phyloP scores from a whole-genome alignment of 108 stramenopile genomes.

The Bacterosira constricta region DNA sequence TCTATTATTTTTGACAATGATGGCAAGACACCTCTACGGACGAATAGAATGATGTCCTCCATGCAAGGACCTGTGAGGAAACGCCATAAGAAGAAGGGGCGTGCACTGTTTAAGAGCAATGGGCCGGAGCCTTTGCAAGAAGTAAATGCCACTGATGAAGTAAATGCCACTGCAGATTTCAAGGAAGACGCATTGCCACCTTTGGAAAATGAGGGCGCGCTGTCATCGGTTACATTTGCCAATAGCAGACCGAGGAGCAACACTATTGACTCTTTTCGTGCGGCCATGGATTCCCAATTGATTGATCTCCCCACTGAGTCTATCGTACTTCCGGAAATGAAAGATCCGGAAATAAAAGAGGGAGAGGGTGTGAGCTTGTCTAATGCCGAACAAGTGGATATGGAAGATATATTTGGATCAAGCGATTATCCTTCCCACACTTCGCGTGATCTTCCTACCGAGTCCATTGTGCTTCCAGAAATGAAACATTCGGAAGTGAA shows the following conservation, averaged over 20 bases:
- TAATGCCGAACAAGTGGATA: neutral
- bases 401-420: neutral
- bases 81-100: constrained; percentile 24
- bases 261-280: constrained; percentile 46
- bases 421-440: neutral
- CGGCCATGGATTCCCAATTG: constrained; percentile 36
- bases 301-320: constrained; percentile 22
- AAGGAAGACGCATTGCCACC: constrained; percentile 12
- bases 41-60: constrained; percentile 24
- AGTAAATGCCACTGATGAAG: neutral
- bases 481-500: constrained; percentile 1
- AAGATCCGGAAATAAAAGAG: neutral
- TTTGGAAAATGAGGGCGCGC: neutral
- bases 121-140: neutral
- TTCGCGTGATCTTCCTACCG: constrained; percentile 15
- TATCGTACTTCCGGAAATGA: constrained; percentile 16
- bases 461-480: constrained; percentile 17
- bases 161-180: neutral
- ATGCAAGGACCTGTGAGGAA: constrained; percentile 38
- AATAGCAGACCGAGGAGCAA: constrained; percentile 32
- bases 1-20: constrained; percentile 14
- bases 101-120: constrained; percentile 10
- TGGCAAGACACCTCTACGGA: constrained; percentile 36
- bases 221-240: neutral
- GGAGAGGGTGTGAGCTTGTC: no score